Conservation (phyloP, 306 rosid species). For the Vigna angularis region DNA sequence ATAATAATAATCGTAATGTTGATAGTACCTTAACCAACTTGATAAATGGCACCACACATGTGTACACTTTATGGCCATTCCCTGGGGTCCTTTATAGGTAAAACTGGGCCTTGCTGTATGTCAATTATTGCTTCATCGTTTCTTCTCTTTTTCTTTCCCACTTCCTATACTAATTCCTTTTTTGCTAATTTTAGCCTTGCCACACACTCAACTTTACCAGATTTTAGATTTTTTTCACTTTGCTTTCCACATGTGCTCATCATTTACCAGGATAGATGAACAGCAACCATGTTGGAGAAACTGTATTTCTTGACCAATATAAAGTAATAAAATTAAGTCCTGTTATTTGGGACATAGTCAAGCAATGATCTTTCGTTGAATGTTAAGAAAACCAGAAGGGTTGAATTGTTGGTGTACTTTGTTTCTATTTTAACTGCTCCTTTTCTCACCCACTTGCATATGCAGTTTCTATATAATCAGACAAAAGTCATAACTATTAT, state of each 20-base stretch:
- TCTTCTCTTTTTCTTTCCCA: slow-evolving; percentile 24
- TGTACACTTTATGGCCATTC: slow-evolving; percentile 34
- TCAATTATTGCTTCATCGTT: not conserved
- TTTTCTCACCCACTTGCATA: not conserved
- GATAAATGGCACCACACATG: slow-evolving; percentile 36
- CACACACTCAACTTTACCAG: too few species aligned
- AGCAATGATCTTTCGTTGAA: not conserved
- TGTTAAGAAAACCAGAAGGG: not conserved
- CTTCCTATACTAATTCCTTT: not conserved
- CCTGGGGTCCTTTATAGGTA: slow-evolving; percentile 34
- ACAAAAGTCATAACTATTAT: not conserved
- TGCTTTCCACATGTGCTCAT: not conserved
- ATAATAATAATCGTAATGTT: slow-evolving; percentile 32
- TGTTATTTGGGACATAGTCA: not conserved
- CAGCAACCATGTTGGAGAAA: too few species aligned
- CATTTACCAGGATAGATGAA: not conserved
- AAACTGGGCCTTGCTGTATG: not conserved
- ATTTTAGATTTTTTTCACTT: not conserved
- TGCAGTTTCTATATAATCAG: not conserved
- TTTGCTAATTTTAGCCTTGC: too few species aligned
- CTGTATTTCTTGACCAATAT: too few species aligned
- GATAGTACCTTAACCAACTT: slow-evolving; percentile 50
- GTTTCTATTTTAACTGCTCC: not conserved
- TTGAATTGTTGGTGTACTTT: not conserved
- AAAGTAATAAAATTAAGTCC: not conserved